Conservation (phyloP, 2,329 filamentous ascomycete species). For the Botrytis pseudocinerea region DNA sequence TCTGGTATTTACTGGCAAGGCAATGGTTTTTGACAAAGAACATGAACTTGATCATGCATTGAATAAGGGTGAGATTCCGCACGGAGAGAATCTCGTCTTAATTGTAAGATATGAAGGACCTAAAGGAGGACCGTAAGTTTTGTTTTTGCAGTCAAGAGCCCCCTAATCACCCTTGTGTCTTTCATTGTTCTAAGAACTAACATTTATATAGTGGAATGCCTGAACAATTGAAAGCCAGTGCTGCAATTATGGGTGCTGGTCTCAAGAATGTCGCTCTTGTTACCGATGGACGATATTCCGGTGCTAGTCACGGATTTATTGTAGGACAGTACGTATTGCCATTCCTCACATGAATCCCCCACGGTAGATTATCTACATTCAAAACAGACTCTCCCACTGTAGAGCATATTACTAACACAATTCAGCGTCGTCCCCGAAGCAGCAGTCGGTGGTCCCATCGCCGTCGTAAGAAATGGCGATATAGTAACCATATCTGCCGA, state of each 20-base stretch:
- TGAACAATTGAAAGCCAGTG: slow-evolving; percentile 84
- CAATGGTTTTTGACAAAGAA: slow-evolving; percentile 86
- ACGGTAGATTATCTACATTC: not conserved
- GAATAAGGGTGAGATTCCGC: slow-evolving; percentile 64
- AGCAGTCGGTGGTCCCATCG: slow-evolving; percentile 84
- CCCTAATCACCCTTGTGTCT: too few relatives aligned
- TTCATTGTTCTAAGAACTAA: not conserved
- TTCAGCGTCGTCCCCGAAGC: slow-evolving; percentile 77
- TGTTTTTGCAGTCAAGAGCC: too few relatives aligned
- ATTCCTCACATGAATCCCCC: not conserved
- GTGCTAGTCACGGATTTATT: slow-evolving; percentile 75
- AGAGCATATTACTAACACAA: not conserved
- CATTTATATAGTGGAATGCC: slow-evolving; percentile 69
- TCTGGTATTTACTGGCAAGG: slow-evolving; percentile 74
- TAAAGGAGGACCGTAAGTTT: slow-evolving; percentile 69
- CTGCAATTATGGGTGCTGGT: slow-evolving; percentile 89
- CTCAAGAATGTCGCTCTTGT: slow-evolving; percentile 86
- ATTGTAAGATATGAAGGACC: slow-evolving; percentile 94
- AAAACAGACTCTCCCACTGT: too few relatives aligned
- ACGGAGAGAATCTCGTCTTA: slow-evolving; percentile 80
- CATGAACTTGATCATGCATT: slow-evolving; percentile 74
- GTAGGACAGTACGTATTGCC: slow-evolving; percentile 64
- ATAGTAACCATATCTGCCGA: slow-evolving; percentile 83
- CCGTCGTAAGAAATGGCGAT: slow-evolving; percentile 78
- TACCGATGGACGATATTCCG: slow-evolving; percentile 87